Evolutionary conservation across 202 grass and related monocot species (phyloP), one percentile per base, ranked within the genome.

Genomic region (Schoenoplectus triqueter): DNA sequence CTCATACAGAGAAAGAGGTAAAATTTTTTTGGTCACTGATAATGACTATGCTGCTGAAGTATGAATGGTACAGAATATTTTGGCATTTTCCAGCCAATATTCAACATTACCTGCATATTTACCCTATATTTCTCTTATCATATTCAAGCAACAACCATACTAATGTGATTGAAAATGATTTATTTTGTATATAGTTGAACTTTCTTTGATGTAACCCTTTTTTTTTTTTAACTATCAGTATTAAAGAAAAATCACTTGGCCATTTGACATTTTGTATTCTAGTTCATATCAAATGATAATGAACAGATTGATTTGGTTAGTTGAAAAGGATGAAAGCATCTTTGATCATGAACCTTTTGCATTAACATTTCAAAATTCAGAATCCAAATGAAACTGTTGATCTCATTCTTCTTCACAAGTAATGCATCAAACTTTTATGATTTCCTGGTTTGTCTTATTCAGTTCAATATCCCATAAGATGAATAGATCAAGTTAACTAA

Each of bases 1-100:
- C 92, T 82, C 96, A 96, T 89, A 89, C 92, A 44, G 92, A 97
- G 77, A 89, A 97, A 90, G 94, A 93, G 92, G 95, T 97, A 87
- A 40, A 8, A 55, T 56, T 54, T 13, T 78, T 78, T 77, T 78
- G 51, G 54, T 78, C 31, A 78, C 10, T 10, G 21, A 31, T 46
- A 81, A 22, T 57, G 78, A 14, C 31, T 66, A 63, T 21, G 31
- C 31, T 1, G 31, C 31, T 31, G 31, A 31, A 31, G 31, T 31
- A 31, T 31, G 10, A 49, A 66, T 81, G 11, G n/a, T 19, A 48
- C 5, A 19, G 13, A 31, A 80, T 64, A 45, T 61, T 80, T 45
- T 63, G 62, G 22, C 11, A 64, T 47, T 64, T 64, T 81, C 73
- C 11, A 11, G 51, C 20, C 21, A 77, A 77, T 40, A 40, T 56